Evolutionary conservation across 768 basidiomycete genomes (phyloP).

Genomic region (Lyophyllum shimeji): DNA sequence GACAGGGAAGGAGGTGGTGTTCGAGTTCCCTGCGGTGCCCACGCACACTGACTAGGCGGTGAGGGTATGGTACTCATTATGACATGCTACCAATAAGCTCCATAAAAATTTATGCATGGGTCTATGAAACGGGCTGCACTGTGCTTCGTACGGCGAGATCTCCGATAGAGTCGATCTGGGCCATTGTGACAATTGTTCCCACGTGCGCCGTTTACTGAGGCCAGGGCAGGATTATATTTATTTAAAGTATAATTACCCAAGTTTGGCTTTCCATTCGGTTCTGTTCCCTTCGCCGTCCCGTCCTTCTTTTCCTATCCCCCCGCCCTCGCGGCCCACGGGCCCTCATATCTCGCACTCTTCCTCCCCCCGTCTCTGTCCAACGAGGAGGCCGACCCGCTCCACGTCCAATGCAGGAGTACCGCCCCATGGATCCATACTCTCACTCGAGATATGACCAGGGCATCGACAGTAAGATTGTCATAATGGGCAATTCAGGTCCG

Average conservation of each 20-base stretch:
- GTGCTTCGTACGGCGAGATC: background rate
- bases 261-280: constrained; percentile 30
- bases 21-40: constrained; percentile 82
- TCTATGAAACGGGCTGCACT: background rate
- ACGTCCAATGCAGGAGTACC: constrained; percentile 54
- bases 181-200: constrained; percentile 23
- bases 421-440: constrained; percentile 63
- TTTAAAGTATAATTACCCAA: constrained; percentile 24
- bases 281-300: constrained; percentile 26
- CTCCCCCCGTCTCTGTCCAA: constrained; percentile 15
- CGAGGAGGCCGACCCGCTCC: constrained; percentile 21
- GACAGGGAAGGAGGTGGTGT: constrained; percentile 96
- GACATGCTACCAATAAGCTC: constrained; percentile 22
- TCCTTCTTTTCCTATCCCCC: constrained; percentile 30
- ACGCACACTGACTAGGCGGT: constrained; percentile 47
- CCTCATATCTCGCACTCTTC: constrained; percentile 17
- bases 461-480: constrained; percentile 93
- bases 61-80: constrained; percentile 30
- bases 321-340: constrained; percentile 51
- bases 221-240: constrained; percentile 23
- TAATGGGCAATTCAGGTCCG: constrained; percentile 78
- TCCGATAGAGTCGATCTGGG: constrained; percentile 12
- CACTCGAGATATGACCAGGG: constrained; percentile 76
- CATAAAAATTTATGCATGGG: constrained; percentile 18
- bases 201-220: constrained; percentile 31